A percentile compares a stretch with the other conserved stretches of the same genome.
phyloP scores from a whole-genome alignment of 352 stramenopile species.

The Globisporangium solare region DNA sequence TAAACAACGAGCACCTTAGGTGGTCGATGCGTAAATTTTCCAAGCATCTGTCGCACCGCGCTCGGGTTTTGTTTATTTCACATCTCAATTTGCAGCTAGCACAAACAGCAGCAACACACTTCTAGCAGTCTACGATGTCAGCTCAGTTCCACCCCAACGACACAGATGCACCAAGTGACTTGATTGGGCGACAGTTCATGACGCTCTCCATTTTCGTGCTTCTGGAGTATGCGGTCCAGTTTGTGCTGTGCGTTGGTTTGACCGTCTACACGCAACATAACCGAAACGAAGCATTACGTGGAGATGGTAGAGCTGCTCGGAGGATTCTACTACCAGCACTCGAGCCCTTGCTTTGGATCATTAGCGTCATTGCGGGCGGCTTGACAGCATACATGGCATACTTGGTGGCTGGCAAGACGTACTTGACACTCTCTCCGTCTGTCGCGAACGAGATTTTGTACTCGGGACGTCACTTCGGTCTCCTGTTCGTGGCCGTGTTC shows the following conservation, averaged over 20 bases:
- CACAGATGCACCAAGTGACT: too few relatives aligned
- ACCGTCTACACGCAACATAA: constrained; percentile 20
- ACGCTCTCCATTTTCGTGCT: constrained; percentile 20
- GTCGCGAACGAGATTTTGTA: constrained; percentile 24
- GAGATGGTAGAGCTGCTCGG: constrained; percentile 14
- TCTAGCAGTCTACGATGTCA: too few relatives aligned
- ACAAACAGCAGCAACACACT: too few relatives aligned
- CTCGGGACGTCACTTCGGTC: constrained; percentile 51
- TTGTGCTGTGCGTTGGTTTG: constrained; percentile 9
- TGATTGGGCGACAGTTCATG: not conserved
- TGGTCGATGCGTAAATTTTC: too few relatives aligned
- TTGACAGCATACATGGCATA: constrained; percentile 8
- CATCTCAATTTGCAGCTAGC: too few relatives aligned
- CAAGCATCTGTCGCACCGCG: too few relatives aligned
- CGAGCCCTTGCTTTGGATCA: constrained; percentile 30
- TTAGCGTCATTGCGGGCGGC: constrained; percentile 10
- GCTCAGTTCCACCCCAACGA: too few relatives aligned
- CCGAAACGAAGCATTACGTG: constrained; percentile 15
- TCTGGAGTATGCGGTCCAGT: constrained; percentile 15
- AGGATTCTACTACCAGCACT: constrained; percentile 33
- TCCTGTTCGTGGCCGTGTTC: constrained; percentile 59
- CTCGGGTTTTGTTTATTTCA: too few relatives aligned
- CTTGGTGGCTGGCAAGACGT: constrained; percentile 4
- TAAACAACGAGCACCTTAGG: too few relatives aligned
- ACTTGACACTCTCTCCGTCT: not conserved